Percentiles rank a stretch among this genome's conserved stretches.
phyloP scores from a whole-genome alignment of 371 early-diverging fungal genomes.

The Lichtheimia hyalospora region DNA sequence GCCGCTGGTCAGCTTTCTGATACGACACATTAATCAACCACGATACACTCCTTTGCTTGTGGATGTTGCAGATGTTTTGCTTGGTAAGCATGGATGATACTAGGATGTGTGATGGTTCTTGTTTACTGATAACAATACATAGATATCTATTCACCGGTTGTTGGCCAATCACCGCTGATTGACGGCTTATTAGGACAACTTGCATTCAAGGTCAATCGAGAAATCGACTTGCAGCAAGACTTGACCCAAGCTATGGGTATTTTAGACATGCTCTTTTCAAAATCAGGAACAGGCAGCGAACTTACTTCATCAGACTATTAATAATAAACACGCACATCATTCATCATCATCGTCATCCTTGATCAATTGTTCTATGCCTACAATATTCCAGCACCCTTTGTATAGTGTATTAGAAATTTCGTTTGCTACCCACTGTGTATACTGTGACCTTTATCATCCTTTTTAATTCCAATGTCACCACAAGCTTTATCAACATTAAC shows the following conservation, averaged over 20 bases:
- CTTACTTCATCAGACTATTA: neutral
- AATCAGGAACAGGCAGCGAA: slow-evolving; percentile 11
- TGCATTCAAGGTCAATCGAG: slow-evolving; percentile 64
- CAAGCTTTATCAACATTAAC: too few relatives aligned
- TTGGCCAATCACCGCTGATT: slow-evolving; percentile 77
- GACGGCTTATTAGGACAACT: slow-evolving; percentile 66
- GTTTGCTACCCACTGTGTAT: too few relatives aligned
- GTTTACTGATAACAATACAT: slow-evolving; percentile 51
- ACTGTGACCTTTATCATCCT: too few relatives aligned
- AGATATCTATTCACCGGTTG: slow-evolving; percentile 81
- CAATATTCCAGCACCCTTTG: too few relatives aligned
- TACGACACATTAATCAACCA: slow-evolving; percentile 76
- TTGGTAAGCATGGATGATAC: slow-evolving; percentile 56
- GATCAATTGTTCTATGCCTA: too few relatives aligned
- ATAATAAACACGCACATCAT: neutral
- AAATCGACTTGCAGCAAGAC: slow-evolving; percentile 76
- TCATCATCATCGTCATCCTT: neutral
- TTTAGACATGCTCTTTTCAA: slow-evolving; percentile 77
- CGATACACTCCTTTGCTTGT: slow-evolving; percentile 73
- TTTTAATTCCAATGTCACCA: too few relatives aligned
- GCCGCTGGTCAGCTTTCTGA: slow-evolving; percentile 79
- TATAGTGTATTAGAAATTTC: too few relatives aligned
- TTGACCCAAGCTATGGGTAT: slow-evolving; percentile 74
- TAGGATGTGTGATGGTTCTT: slow-evolving; percentile 69
- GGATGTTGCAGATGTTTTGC: slow-evolving; percentile 71